Base-by-base conservation (phyloP, 768 basidiomycete genomes). In the Boletus sensibilis region DNA sequence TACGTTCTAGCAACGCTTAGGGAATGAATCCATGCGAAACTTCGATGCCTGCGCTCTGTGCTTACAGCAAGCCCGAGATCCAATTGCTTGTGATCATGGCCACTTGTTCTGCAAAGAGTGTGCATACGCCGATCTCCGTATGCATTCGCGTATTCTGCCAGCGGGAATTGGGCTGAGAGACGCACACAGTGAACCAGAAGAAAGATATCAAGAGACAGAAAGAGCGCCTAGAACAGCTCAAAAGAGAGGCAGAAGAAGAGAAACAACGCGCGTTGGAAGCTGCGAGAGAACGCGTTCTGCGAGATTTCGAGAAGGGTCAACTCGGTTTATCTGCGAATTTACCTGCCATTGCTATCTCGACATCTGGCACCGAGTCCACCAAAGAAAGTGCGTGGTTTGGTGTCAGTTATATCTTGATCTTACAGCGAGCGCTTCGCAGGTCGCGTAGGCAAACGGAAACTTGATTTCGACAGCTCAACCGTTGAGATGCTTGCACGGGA, bases 61-160 rank as follows among this genome's bases (percentile, higher is more conserved):
- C 70, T 76, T 97, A 35, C 86, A 91, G 52, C 80, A 82, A 40
- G 94, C 92, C 6, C 77, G 90, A 46, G 88, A 94, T 50, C 93
- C 96, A 0, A 77, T 95, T 34, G 82, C 87, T 12, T 98, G 97
- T 65, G 64, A 75, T 21, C 82, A 90, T 49, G 97, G 97, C 0
- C 97, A 98, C 72, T 63, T 98, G 23, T 98, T 94, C 71, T 99
- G 97, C 80, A 92, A 90, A 68, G 96, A 98, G 74, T 98, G 97
- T 65, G 88, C 88, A 25, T 85, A 94, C 57, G 84, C 88, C 2
- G 92, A 95, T 67, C 82, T 96, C 29, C 70, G 90, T 91, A 75
- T 69, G 87, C 21, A 29, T 44, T 50, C 34, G n/a, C 38, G 9
- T 53, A 34, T 40, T 52, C 50, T 16, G 13, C 52, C 52, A 51